These are phyloP conservation scores for Alternaria alternata DNA, from an alignment of 2,329 filamentous ascomycete genomes.

Conservation along the genomic window DNA sequence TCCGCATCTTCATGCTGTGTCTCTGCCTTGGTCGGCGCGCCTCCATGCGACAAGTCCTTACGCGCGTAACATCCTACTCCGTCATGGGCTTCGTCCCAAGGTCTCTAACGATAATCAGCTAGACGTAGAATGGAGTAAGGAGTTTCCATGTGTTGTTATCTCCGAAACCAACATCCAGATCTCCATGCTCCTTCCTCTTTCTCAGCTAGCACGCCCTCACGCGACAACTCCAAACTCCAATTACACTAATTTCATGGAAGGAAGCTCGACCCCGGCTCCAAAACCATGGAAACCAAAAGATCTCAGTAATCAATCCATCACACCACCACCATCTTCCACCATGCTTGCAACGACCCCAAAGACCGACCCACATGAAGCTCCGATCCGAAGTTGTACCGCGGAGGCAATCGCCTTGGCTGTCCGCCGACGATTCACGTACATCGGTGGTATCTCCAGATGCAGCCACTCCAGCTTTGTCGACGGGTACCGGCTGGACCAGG, in stretches of 20 bases:
- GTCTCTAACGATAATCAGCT: not conserved
- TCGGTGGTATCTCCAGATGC: not conserved
- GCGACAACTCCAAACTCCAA: not conserved
- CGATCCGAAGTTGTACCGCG: not conserved
- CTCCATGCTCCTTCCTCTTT: not conserved
- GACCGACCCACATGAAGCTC: not conserved
- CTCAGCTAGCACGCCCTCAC: not conserved
- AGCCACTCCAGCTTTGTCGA: not conserved
- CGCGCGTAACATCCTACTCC: not conserved
- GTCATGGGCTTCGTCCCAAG: not conserved
- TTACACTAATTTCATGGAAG: not conserved
- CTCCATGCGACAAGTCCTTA: not conserved
- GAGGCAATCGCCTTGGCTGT: not conserved
- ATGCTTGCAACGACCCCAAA: not conserved
- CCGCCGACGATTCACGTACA: not conserved
- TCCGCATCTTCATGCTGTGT: not conserved
- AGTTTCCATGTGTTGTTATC: not conserved
- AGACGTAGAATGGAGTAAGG: not conserved
- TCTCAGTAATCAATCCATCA: not conserved
- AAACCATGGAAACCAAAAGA: not conserved
- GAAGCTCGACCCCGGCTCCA: not conserved
- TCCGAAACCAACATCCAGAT: not conserved
- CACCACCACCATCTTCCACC: not conserved
- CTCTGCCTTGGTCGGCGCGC: not conserved
- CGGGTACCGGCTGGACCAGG: not conserved